Evolutionary conservation across 192 early-diverging fungal species (phyloP), one percentile per base, ranked within the genome.

Genomic region (Obelidium mucronatum): DNA sequence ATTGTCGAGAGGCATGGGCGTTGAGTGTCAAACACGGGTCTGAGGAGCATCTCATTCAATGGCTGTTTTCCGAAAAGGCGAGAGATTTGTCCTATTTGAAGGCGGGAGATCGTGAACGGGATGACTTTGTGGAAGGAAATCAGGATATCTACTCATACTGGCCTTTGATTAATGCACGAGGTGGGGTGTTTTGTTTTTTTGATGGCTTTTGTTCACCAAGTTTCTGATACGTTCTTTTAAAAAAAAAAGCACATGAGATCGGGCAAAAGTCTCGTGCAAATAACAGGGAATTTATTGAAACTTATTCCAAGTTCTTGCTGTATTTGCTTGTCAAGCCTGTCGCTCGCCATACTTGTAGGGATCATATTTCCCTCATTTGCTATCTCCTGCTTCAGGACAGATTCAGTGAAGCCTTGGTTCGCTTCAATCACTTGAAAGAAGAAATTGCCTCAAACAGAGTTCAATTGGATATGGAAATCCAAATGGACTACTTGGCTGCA

Each of bases 91-190:
- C 60, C 13, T 74, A 48, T 51, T 6, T 63, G 6, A 26, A 61
- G 28, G 34, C 31, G 3, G 59, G 59, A 28, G 60, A 44, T 30
- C 15, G 40, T 40, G 72, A 62, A 4, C 4, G 42, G 35, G 72
- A 74, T 51, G 30, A 74, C 13, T 74, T 37, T 62, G 33, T 72
- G 56, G 48, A 17, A 13, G 48, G 52, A 2, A 15, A 40, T 6
- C 30, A 60, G 37, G 72, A 74, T 33, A 40, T 74, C 22, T 40
- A 39, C 19, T 42, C 40, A n/a, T 74, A 74, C 37, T 74, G 72
- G 72, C 72, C 72, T 28, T 62, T 74, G 42, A 58, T 74, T 30
- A 74, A 74, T n/a, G 72, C 56, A 8, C 35, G 72, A 74, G 72
- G 72, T 74, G n/a, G 52, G 24, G 24, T n/a, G 24, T 61, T 1